A percentile compares a stretch with the other conserved stretches of the same genome.
Evolutionary conservation across 495 filamentous ascomycete species (phyloP).

Genomic region (Hypoxylon rickii): DNA sequence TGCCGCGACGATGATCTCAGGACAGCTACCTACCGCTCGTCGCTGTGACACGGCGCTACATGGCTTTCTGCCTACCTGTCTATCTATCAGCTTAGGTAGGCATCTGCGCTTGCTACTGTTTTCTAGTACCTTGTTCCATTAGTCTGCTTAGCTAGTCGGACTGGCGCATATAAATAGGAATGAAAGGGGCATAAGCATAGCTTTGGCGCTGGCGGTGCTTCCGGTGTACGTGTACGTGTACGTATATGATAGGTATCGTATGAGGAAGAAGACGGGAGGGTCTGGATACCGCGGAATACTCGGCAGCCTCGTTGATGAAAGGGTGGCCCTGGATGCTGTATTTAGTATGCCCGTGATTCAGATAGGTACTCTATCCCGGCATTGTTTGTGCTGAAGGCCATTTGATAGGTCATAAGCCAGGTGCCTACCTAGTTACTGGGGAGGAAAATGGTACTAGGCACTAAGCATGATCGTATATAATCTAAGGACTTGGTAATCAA

Average conservation of each 20-base stretch:
- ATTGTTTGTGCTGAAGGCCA: background rate
- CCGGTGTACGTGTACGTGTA: slow-evolving; percentile 30
- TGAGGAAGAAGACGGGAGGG: slow-evolving; percentile 12
- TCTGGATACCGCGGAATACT: slow-evolving; percentile 31
- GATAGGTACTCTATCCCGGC: no score
- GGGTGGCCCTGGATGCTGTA: slow-evolving; percentile 3
- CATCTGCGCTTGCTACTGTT: no score
- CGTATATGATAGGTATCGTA: slow-evolving; percentile 21
- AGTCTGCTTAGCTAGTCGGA: slow-evolving; percentile 4
- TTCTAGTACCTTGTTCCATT: slow-evolving; percentile 14
- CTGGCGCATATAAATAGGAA: slow-evolving; percentile 17
- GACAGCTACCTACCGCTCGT: background rate
- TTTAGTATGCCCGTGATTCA: no score
- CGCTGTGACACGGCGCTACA: background rate
- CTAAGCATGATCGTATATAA: no score
- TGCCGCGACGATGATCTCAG: no score
- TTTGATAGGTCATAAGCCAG: no score
- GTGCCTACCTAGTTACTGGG: no score
- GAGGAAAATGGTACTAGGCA: no score
- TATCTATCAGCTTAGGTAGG: no score
- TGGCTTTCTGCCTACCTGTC: background rate
- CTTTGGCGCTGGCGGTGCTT: slow-evolving; percentile 31
- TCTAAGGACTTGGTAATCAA: no score
- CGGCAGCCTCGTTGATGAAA: slow-evolving; percentile 17
- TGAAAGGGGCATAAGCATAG: slow-evolving; percentile 19